Base-by-base conservation (phyloP, 1,139 yeast species). In the Kazachstania sp. region DNA sequence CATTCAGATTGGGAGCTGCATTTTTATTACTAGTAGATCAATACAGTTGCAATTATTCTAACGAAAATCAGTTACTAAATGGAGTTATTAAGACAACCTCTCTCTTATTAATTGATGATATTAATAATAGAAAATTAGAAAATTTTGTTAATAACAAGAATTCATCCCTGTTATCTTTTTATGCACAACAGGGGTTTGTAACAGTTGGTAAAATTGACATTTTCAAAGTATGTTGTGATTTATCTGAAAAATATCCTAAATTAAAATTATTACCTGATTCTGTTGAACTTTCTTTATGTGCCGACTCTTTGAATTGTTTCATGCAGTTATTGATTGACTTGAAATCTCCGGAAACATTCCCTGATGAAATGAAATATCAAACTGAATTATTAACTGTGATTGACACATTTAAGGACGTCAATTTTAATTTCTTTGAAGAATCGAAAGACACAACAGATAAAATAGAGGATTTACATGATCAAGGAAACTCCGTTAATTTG, bases 301-400 rank as follows among this genome's bases (percentile, higher is more conserved):
- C 96, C 0, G 97, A 90, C 63, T 86, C 96, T 0, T 74, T 81
- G 0, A 83, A 86, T 58, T 78, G 90, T 6, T 65, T 88, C 39
- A 54, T 78, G 2, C 95, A 84, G 54, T 59, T 86, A 19, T 52
- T 83, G 13, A 81, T 78, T 53, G 95, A 87, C 56, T 69, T 88
- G 58, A 86, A 83, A 56, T 77, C 78, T 12, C 90, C 90, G 0
- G 67, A 85, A 3, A 69, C 72, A 13, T 77, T 80, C 53, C 71
- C 71, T 1, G 81, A 79, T 51, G 76, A 76, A 7, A 79, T 79
- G 23, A 81, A 78, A 61, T 79, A 73, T 65, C 71, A 72, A 55
- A 66, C 73, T 1, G 61, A 61, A 8, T 60, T 70, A 1, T 54
- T 56, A 1, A 54, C 66, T 0, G 70, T 68, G 2, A 55, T 82